Conservation (phyloP, 1,284 basidiomycete genomes). For the Naganishia liquefaciens region DNA sequence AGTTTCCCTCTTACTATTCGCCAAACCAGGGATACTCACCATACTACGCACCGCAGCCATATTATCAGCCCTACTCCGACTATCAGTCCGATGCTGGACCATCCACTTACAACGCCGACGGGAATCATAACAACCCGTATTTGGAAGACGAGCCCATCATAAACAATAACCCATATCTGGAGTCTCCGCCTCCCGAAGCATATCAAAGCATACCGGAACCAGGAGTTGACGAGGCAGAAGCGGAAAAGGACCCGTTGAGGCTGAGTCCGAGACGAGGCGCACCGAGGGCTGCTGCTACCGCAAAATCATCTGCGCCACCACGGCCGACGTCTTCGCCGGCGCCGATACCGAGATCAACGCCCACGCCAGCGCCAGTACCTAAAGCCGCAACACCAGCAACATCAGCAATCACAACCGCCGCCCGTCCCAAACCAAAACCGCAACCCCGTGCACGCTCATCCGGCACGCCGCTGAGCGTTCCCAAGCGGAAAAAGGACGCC, state of each 20-base stretch:
- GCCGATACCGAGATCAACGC: background rate
- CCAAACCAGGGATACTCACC: too few relatives aligned
- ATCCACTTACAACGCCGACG: too few relatives aligned
- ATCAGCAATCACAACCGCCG: background rate
- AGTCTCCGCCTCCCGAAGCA: conserved; percentile 3
- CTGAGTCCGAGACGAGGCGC: too few relatives aligned
- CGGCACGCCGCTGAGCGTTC: background rate
- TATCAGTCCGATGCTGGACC: too few relatives aligned
- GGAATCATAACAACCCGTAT: conserved; percentile 8
- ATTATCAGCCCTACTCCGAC: too few relatives aligned
- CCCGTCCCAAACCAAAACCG: background rate
- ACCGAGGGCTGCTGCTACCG: too few relatives aligned
- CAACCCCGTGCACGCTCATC: background rate
- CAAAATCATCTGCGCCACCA: background rate
- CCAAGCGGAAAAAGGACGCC: background rate
- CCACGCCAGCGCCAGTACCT: background rate
- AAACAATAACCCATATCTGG: conserved; percentile 17
- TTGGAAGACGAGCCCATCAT: conserved; percentile 12
- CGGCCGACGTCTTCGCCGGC: background rate
- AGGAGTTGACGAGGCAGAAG: background rate
- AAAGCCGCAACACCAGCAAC: background rate
- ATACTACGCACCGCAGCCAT: too few relatives aligned
- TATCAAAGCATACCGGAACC: background rate
- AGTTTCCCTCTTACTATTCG: too few relatives aligned
- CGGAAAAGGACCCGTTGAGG: background rate